Evolutionary conservation across 176 grass and related monocot species (phyloP).

Genomic region (Elaeis guineensis): DNA sequence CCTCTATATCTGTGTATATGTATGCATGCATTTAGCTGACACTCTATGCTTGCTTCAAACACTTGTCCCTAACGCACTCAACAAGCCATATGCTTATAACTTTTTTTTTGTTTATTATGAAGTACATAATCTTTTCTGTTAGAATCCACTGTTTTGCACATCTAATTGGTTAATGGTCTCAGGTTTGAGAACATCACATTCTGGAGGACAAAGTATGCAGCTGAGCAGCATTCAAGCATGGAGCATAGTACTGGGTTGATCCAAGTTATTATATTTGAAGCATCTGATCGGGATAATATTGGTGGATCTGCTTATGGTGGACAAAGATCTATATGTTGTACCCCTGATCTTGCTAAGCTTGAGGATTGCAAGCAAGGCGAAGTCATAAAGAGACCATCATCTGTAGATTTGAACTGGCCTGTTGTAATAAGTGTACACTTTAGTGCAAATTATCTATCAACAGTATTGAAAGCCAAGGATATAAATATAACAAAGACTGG

Average conservation of each 20-base stretch:
- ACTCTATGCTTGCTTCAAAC: no score
- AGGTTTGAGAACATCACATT: constrained; percentile 89
- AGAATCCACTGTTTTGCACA: not conserved
- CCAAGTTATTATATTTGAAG: constrained; percentile 94
- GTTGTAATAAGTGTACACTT: constrained; percentile 63
- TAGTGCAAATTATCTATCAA: constrained; percentile 46
- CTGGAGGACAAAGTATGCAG: constrained; percentile 61
- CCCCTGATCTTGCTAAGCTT: constrained; percentile 89
- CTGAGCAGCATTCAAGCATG: constrained; percentile 67
- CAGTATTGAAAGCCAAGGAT: constrained; percentile 38
- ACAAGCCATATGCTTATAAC: no score
- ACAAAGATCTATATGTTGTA: constrained; percentile 97
- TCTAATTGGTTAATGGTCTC: constrained; percentile 2
- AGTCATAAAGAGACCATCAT: constrained; percentile 78
- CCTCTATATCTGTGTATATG: no score
- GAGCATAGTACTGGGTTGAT: constrained; percentile 80
- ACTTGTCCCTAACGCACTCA: no score
- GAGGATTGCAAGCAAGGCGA: constrained; percentile 93
- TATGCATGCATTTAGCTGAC: no score
- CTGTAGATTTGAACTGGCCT: constrained; percentile 74
- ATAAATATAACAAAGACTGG: constrained; percentile 76
- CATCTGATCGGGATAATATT: constrained; percentile 80
- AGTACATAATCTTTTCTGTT: no score
- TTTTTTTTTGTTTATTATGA: no score
- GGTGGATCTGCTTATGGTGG: constrained; percentile 97